Percentiles rank a stretch among this genome's conserved stretches.
Evolutionary conservation across 805 yeast genomes (phyloP).

Genomic region (Kuraishia cidri): DNA sequence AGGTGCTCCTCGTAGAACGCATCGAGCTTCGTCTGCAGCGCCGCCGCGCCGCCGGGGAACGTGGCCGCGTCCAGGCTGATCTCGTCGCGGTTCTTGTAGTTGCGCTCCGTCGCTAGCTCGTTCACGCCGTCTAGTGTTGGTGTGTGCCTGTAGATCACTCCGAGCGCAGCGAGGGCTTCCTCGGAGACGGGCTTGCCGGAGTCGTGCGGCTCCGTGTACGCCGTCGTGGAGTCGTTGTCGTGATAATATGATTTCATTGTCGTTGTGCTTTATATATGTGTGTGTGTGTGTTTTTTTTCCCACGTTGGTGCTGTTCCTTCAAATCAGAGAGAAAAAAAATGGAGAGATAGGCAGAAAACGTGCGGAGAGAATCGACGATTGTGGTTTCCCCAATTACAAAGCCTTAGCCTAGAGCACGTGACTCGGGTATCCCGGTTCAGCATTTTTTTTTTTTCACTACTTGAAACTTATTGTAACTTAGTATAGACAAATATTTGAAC

Average conservation of each 20-base stretch:
- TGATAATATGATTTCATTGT: slow-evolving; percentile 49
- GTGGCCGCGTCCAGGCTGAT: slow-evolving; percentile 51
- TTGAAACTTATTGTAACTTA: too few species aligned
- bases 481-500: too few species aligned
- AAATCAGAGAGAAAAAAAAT: too few species aligned
- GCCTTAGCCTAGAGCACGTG: too few species aligned
- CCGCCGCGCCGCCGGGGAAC: slow-evolving; percentile 52
- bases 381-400: too few species aligned
- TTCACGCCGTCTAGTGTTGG: slow-evolving; percentile 49
- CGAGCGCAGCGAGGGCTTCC: slow-evolving; percentile 45
- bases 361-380: too few species aligned
- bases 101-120: slow-evolving; percentile 54
- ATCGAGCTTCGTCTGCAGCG: slow-evolving; percentile 55
- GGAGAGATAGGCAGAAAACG: too few species aligned
- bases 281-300: not conserved
- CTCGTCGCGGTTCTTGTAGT: slow-evolving; percentile 74
- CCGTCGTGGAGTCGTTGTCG: slow-evolving; percentile 48
- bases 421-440: too few species aligned
- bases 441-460: too few species aligned
- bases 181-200: slow-evolving; percentile 50
- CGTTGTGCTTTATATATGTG: not conserved
- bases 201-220: slow-evolving; percentile 64
- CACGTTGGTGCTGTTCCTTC: too few species aligned
- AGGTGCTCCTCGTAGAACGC: slow-evolving; percentile 77
- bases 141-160: slow-evolving; percentile 57